Evolutionary conservation across 805 yeast genomes (phyloP).

Genomic region (Wickerhamomyces chambardii): DNA sequence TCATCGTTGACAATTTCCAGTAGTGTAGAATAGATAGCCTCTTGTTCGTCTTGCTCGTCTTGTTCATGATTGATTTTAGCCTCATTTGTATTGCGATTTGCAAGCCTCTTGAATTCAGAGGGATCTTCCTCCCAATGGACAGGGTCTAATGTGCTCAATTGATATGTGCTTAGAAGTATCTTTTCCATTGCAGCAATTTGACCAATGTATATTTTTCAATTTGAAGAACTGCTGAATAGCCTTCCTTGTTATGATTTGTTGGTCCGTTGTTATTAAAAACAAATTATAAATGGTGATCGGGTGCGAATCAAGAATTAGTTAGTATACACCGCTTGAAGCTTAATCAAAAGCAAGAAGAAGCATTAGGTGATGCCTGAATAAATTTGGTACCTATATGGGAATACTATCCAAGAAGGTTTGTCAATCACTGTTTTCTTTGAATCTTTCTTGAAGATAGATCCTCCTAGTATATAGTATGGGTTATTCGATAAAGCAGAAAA

Average conservation of each 20-base stretch:
- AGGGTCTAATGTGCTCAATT: conserved; percentile 34
- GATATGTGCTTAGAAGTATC: conserved; percentile 28
- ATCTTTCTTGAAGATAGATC: no score
- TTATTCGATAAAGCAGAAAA: conserved; percentile 51
- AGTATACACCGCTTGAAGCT: no score
- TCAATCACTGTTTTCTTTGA: no score
- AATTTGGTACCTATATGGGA: no score
- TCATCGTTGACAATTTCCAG: conserved; percentile 15
- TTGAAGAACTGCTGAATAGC: no score
- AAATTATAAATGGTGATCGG: no score
- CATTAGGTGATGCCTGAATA: no score
- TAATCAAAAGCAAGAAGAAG: no score
- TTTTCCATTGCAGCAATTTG: conserved; percentile 11
- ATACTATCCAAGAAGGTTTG: no score
- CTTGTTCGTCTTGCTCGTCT: conserved; percentile 9
- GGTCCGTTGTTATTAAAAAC: no score
- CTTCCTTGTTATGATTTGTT: no score
- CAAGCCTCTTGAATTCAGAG: conserved; percentile 14
- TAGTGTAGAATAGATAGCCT: conserved; percentile 5
- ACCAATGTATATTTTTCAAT: neutral
- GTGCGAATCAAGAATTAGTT: no score
- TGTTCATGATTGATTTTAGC: conserved; percentile 14
- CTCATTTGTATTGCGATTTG: conserved; percentile 18
- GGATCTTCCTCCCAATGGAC: conserved; percentile 27
- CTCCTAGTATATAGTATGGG: conserved; percentile 29